Percentiles rank a stretch among this genome's conserved stretches.
Conservation (phyloP, 2,329 filamentous ascomycete species). For the Trichophyton verrucosum region DNA sequence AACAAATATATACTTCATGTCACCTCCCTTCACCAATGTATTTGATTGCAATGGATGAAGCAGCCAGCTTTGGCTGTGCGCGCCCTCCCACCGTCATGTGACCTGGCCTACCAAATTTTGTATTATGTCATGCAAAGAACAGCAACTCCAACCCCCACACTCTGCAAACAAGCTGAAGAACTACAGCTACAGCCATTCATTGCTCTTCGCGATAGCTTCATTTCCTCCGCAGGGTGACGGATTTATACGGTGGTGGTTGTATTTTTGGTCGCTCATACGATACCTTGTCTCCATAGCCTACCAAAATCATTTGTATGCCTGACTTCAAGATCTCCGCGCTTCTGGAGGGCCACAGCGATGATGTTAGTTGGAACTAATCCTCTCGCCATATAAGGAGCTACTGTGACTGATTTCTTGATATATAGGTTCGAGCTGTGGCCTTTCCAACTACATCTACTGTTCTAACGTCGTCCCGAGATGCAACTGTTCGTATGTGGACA, state of each 20-base stretch:
- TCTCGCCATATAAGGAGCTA: constrained; percentile 12
- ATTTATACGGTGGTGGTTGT: background rate
- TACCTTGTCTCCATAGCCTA: background rate
- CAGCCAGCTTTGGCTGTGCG: too few species aligned
- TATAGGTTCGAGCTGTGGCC: constrained; percentile 70
- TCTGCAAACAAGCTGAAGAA: background rate
- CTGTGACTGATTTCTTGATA: constrained; percentile 7
- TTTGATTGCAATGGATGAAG: too few species aligned
- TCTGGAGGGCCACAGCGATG: constrained; percentile 78
- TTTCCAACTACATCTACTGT: constrained; percentile 63
- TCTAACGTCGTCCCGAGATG: constrained; percentile 81
- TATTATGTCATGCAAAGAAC: background rate
- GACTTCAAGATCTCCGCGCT: constrained; percentile 91
- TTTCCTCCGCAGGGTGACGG: background rate
- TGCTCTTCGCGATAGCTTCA: background rate
- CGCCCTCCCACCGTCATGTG: background rate
- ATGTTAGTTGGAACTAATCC: constrained; percentile 49
- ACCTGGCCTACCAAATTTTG: background rate
- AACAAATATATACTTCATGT: too few species aligned
- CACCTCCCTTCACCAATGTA: too few species aligned
- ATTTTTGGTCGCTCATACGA: background rate
- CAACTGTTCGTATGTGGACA: constrained; percentile 78
- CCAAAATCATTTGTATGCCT: constrained; percentile 43
- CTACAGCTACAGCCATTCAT: background rate
- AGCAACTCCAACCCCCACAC: background rate